A percentile compares a stretch with the other conserved stretches of the same genome.
Evolutionary conservation across 768 basidiomycete species (phyloP).

Genomic region (Xerocomellus chrysenteron): DNA sequence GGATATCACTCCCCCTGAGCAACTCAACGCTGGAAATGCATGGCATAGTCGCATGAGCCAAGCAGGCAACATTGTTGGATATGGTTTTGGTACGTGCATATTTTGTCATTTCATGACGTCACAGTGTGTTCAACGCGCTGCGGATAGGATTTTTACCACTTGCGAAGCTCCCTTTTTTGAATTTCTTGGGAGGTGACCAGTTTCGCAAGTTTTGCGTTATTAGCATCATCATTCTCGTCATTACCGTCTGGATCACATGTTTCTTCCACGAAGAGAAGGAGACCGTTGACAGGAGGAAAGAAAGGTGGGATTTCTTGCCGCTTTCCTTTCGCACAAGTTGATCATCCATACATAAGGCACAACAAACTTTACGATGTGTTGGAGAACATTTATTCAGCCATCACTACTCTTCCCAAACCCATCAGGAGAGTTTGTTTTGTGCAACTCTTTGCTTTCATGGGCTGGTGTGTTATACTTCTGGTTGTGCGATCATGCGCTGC

Average conservation of each 20-base stretch:
- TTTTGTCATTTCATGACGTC: neutral
- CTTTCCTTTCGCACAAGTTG: neutral
- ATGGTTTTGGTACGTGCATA: constrained; percentile 69
- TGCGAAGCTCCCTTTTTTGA: constrained; percentile 70
- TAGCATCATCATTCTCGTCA: constrained; percentile 72
- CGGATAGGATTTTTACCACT: constrained; percentile 83
- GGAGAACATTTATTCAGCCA: constrained; percentile 71
- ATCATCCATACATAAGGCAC: constrained; percentile 12
- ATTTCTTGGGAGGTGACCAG: constrained; percentile 84
- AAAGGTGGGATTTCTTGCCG: constrained; percentile 35
- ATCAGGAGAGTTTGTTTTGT: constrained; percentile 90
- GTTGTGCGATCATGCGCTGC: constrained; percentile 1
- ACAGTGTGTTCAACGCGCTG: constrained; percentile 6
- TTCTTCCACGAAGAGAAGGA: constrained; percentile 80
- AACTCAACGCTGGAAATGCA: constrained; percentile 92
- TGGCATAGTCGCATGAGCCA: constrained; percentile 98
- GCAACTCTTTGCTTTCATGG: constrained; percentile 95
- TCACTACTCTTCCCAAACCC: constrained; percentile 75
- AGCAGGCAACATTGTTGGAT: constrained; percentile 95
- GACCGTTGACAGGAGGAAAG: constrained; percentile 46
- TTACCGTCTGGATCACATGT: constrained; percentile 88
- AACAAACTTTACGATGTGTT: constrained; percentile 73
- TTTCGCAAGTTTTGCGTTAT: constrained; percentile 96
- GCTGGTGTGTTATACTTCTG: constrained; percentile 57
- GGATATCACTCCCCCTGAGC: constrained; percentile 85